These are phyloP conservation scores for Coemansia sp. DNA, from an alignment of 192 early-diverging fungal genomes.

Conservation along the genomic window DNA sequence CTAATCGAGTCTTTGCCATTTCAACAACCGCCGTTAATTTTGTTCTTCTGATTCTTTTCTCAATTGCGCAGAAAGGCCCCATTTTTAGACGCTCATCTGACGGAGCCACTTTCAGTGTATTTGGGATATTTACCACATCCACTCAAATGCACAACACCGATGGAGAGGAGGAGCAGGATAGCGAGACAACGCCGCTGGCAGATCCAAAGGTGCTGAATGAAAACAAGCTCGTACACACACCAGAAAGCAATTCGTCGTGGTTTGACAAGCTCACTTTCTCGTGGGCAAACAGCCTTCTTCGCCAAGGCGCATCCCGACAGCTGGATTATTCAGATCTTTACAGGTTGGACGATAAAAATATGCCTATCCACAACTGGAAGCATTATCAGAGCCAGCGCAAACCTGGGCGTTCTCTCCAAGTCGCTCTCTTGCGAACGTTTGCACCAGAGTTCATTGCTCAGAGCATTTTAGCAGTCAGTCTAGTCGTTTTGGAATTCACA, in stretches of 20 bases:
- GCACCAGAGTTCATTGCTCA: constrained; percentile 31
- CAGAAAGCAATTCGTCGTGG: constrained; percentile 34
- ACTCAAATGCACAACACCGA: neutral
- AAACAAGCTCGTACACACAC: constrained; percentile 20
- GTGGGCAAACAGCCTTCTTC: constrained; percentile 63
- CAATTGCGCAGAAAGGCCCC: too few relatives aligned
- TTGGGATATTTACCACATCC: neutral
- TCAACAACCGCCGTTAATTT: too few relatives aligned
- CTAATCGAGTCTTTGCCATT: too few relatives aligned
- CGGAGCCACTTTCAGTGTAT: too few relatives aligned
- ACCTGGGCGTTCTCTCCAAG: constrained; percentile 26
- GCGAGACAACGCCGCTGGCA: constrained; percentile 24
- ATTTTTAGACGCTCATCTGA: too few relatives aligned
- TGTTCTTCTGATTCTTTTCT: too few relatives aligned
- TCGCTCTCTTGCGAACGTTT: constrained; percentile 40
- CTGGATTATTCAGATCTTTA: constrained; percentile 63
- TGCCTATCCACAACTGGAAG: constrained; percentile 41
- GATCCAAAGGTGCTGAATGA: constrained; percentile 9
- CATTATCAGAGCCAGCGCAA: constrained; percentile 23
- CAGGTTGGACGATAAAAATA: constrained; percentile 54
- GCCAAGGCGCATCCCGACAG: constrained; percentile 52
- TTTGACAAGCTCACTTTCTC: constrained; percentile 48
- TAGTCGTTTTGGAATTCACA: constrained; percentile 32
- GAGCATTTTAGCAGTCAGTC: too few relatives aligned
- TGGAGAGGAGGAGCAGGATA: neutral